A percentile compares a stretch with the other conserved stretches of the same genome.
phyloP scores from a whole-genome alignment of 345 rosid species.

The Brassica napus region DNA sequence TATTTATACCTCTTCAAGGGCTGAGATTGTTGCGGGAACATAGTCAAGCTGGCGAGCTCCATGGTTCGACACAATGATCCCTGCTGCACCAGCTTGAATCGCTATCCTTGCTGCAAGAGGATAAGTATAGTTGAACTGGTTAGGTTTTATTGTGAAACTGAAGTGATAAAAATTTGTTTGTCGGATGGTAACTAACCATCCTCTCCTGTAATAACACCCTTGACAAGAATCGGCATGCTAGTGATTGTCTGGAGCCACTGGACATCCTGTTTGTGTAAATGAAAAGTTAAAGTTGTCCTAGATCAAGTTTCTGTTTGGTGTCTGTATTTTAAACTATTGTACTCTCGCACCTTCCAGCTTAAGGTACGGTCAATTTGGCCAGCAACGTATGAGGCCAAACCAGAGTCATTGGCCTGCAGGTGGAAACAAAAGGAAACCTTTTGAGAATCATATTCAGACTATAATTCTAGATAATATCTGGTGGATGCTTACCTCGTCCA shows the following conservation, averaged over 20 bases:
- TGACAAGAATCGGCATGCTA: slow-evolving; percentile 77
- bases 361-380: slow-evolving; percentile 86
- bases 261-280: slow-evolving; percentile 52
- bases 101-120: slow-evolving; percentile 66
- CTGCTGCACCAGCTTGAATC: slow-evolving; percentile 76
- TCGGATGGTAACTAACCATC: slow-evolving; percentile 52
- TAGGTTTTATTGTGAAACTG: neutral
- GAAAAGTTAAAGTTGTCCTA: slow-evolving; percentile 9
- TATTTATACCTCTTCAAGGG: slow-evolving; percentile 73
- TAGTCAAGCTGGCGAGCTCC: slow-evolving; percentile 96
- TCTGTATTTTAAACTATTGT: neutral
- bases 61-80: slow-evolving; percentile 89
- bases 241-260: slow-evolving; percentile 91
- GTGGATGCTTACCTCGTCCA: slow-evolving; percentile 60
- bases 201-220: slow-evolving; percentile 88
- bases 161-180: neutral
- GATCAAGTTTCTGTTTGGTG: slow-evolving; percentile 5
- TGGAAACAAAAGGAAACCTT: slow-evolving; percentile 4
- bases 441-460: slow-evolving; percentile 3
- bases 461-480: slow-evolving; percentile 3
- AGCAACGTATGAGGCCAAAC: slow-evolving; percentile 86
- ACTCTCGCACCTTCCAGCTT: slow-evolving; percentile 77
- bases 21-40: slow-evolving; percentile 72
- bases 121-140: slow-evolving; percentile 1
- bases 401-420: slow-evolving; percentile 73